phyloP scores from a whole-genome alignment of 768 basidiomycete species.

The Sarcodon sp. region DNA sequence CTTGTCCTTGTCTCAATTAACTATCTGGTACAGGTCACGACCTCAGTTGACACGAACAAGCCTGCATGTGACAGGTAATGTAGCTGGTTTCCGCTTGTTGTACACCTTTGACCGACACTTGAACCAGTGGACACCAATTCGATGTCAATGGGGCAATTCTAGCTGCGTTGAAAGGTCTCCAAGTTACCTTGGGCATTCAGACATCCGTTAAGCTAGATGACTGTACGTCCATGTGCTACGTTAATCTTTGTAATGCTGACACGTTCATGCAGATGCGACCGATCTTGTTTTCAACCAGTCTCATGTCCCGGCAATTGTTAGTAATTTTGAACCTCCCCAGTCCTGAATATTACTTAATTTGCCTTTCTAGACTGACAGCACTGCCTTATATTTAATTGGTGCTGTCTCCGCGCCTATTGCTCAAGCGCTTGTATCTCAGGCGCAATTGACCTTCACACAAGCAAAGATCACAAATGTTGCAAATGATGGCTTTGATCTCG shows the following conservation, averaged over 20 bases:
- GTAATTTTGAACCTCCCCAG: conserved; percentile 5
- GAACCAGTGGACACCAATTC: conserved; percentile 48
- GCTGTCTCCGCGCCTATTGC: conserved; percentile 55
- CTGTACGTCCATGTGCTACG: conserved; percentile 21
- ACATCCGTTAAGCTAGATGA: conserved; percentile 50
- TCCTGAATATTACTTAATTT: conserved; percentile 2
- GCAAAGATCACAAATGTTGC: conserved; percentile 43
- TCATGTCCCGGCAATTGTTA: conserved; percentile 40
- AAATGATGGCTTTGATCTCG: conserved; percentile 49
- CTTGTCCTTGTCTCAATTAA: no score
- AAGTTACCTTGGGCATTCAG: conserved; percentile 44
- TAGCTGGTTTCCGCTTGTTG: background rate
- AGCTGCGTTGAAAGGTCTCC: conserved; percentile 43
- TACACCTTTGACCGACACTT: background rate
- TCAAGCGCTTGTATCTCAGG: conserved; percentile 48
- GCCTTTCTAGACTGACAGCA: conserved; percentile 38
- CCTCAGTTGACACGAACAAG: conserved; percentile 35
- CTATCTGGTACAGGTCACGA: conserved; percentile 27
- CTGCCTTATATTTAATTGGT: conserved; percentile 55
- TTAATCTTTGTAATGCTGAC: background rate
- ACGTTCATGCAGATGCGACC: conserved; percentile 29
- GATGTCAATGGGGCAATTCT: conserved; percentile 49
- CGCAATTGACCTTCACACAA: conserved; percentile 37
- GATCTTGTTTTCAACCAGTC: conserved; percentile 45
- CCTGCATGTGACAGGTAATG: conserved; percentile 48